These are phyloP conservation scores for Globisporangium nagaii DNA, from an alignment of 352 stramenopile genomes.

Conservation along the genomic window DNA sequence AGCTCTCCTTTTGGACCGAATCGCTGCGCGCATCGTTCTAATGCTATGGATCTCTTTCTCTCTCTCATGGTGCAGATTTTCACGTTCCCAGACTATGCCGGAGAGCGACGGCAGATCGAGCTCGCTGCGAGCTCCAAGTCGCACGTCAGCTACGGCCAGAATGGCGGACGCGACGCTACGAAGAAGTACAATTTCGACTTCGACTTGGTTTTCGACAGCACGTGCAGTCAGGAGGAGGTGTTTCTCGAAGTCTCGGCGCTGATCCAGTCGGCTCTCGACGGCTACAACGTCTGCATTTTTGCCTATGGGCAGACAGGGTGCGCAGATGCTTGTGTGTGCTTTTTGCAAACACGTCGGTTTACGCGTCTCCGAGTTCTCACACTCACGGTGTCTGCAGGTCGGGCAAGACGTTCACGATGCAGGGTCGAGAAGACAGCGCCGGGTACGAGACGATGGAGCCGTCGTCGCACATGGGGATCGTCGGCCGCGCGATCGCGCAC, in stretches of 20 bases:
- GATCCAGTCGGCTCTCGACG: constrained; percentile 93
- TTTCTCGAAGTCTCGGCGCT: constrained; percentile 95
- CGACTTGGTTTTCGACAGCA: constrained; percentile 95
- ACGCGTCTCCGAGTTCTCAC: too few species aligned
- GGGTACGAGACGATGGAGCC: constrained; percentile 28
- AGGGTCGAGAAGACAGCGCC: constrained; percentile 43
- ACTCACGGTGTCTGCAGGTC: constrained; percentile 29
- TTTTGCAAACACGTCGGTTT: too few species aligned
- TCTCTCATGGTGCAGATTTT: constrained; percentile 48
- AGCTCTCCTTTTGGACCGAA: background rate
- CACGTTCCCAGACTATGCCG: constrained; percentile 61
- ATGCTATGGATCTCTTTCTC: too few species aligned
- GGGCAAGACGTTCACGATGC: constrained; percentile 88
- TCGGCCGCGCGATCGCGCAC: constrained; percentile 70
- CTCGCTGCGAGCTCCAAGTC: constrained; percentile 54
- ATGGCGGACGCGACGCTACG: constrained; percentile 33
- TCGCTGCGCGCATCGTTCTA: too few species aligned
- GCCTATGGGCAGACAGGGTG: constrained; percentile 87
- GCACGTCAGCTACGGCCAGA: constrained; percentile 73
- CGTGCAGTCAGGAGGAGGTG: constrained; percentile 92
- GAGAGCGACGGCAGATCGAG: constrained; percentile 67
- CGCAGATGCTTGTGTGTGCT: background rate
- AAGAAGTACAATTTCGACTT: constrained; percentile 96
- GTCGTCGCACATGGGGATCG: constrained; percentile 69
- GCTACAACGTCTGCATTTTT: constrained; percentile 96